phyloP scores from a whole-genome alignment of 208 protist genomes.

The Phytomonas serpens region DNA sequence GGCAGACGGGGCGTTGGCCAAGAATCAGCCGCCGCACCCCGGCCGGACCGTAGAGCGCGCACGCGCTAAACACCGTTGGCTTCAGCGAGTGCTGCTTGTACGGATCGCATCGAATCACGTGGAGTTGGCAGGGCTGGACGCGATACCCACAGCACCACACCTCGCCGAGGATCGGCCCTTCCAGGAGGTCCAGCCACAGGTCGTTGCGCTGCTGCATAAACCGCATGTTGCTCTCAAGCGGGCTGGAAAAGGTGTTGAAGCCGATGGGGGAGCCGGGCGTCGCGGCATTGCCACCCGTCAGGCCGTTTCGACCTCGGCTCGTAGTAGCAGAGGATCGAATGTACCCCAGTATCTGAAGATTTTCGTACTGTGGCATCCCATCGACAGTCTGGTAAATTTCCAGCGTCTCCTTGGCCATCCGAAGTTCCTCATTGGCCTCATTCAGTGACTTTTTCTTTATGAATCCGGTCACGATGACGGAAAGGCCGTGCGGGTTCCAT shows the following conservation, averaged over 20 bases:
- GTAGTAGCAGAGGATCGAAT: conserved; percentile 20
- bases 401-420: conserved; percentile 24
- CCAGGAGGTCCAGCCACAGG: conserved; percentile 70
- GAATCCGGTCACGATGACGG: conserved; percentile 53
- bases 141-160: conserved; percentile 77
- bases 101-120: conserved; percentile 66
- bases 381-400: conserved; percentile 11
- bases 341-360: conserved; percentile 48
- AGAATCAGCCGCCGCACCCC: conserved; percentile 39
- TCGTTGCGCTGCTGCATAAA: conserved; percentile 42
- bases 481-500: conserved; percentile 72
- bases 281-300: neutral
- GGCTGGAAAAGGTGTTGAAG: neutral
- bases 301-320: neutral
- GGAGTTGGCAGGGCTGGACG: conserved; percentile 75
- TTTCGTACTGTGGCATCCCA: conserved; percentile 22
- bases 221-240: conserved; percentile 17
- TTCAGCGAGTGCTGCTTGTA: conserved; percentile 21
- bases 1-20: conserved; percentile 39
- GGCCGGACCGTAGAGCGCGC: conserved; percentile 45
- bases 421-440: conserved; percentile 29
- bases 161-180: conserved; percentile 58
- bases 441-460: conserved; percentile 28
- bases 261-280: neutral
- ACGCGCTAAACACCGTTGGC: conserved; percentile 52